phyloP scores from a whole-genome alignment of 2,329 filamentous ascomycete species.

The Graphilbum ipis-grandicollis region DNA sequence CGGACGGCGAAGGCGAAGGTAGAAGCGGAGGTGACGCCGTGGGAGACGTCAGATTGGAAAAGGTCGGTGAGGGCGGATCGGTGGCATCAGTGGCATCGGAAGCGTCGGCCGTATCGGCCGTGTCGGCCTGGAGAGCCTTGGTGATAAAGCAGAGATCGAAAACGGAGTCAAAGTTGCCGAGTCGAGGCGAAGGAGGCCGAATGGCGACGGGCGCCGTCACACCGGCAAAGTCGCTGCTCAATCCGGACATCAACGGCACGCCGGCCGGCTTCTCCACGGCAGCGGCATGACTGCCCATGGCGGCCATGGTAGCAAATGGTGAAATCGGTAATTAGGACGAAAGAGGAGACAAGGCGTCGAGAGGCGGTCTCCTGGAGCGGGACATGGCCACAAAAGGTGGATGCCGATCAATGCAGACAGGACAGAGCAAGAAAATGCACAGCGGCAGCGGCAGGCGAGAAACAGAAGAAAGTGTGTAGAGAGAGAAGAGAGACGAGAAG shows the following conservation, averaged over 20 bases:
- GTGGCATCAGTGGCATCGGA: not conserved
- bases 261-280: not conserved
- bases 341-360: not conserved
- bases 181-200: slow-evolving; percentile 3
- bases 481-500: no score
- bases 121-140: not conserved
- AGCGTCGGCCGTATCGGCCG: not conserved
- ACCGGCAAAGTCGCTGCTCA: not conserved
- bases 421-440: not conserved
- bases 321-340: not conserved
- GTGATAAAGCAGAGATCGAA: not conserved
- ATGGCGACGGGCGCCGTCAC: no score
- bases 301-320: not conserved
- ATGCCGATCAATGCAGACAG: not conserved
- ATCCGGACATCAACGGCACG: no score
- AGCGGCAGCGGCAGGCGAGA: no score
- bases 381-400: slow-evolving; percentile 6
- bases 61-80: not conserved
- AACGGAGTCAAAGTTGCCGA: slow-evolving; percentile 7
- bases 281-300: not conserved
- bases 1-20: not conserved
- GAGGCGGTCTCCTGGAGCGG: slow-evolving; percentile 3
- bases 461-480: not conserved
- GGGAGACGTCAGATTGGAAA: not conserved
- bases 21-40: not conserved